A percentile compares a stretch with the other conserved stretches of the same genome.
These are phyloP conservation scores for Lunularia cruciata DNA, from an alignment of 225 moss, liverwort and hornwort species.

Conservation along the genomic window DNA sequence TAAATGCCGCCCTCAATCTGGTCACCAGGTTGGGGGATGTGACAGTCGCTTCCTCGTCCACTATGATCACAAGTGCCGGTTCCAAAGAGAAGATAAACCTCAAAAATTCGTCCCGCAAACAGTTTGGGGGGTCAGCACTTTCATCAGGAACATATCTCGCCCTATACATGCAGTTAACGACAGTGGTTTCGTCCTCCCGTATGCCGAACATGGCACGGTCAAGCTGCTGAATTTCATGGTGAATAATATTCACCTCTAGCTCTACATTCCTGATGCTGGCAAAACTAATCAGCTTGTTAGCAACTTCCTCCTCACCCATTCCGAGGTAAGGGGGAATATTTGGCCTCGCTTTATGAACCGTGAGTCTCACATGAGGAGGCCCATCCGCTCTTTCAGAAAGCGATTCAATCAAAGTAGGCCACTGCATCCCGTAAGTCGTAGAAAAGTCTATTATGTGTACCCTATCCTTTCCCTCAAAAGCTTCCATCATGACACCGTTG, in stretches of 20 bases:
- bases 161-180: slow-evolving; percentile 62
- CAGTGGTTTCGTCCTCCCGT: slow-evolving; percentile 52
- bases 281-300: slow-evolving; percentile 49
- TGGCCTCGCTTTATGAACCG: slow-evolving; percentile 55
- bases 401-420: slow-evolving; percentile 76
- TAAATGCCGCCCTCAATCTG: slow-evolving; percentile 65
- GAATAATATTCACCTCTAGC: slow-evolving; percentile 50
- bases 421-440: slow-evolving; percentile 72
- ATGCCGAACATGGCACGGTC: slow-evolving; percentile 42
- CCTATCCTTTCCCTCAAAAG: slow-evolving; percentile 65
- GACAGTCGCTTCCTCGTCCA: slow-evolving; percentile 60
- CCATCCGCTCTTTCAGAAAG: slow-evolving; percentile 61
- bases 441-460: slow-evolving; percentile 73
- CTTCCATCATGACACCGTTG: slow-evolving; percentile 67
- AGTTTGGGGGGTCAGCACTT: slow-evolving; percentile 25
- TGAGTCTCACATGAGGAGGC: slow-evolving; percentile 65
- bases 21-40: slow-evolving; percentile 53
- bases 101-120: slow-evolving; percentile 48
- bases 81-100: slow-evolving; percentile 48
- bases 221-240: slow-evolving; percentile 47
- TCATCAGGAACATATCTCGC: slow-evolving; percentile 65
- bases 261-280: slow-evolving; percentile 59
- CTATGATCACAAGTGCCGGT: slow-evolving; percentile 55
- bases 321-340: slow-evolving; percentile 64
- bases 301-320: slow-evolving; percentile 53